Conservation (phyloP, 23 red algal species). For the Pyropia yezoensis region DNA sequence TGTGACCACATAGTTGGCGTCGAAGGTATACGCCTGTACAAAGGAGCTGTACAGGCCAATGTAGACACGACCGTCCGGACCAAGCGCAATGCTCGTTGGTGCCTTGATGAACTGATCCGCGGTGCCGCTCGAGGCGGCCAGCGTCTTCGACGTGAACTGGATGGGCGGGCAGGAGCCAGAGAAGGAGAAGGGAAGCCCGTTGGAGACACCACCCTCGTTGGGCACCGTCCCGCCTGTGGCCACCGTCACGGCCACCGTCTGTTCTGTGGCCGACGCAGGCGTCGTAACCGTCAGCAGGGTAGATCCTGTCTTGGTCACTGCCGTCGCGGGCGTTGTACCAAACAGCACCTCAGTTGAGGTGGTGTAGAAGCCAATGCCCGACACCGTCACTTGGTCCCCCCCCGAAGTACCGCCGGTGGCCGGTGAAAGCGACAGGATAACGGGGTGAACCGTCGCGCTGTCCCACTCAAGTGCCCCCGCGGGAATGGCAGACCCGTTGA, state of each 20-base stretch:
- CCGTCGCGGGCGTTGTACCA: no score
- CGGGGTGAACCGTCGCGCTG: not conserved
- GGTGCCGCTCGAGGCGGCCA: slow-evolving; percentile 8
- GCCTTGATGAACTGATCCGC: slow-evolving; percentile 26
- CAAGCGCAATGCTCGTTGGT: slow-evolving; percentile 35
- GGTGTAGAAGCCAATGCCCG: slow-evolving; percentile 35
- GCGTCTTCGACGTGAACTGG: slow-evolving; percentile 11
- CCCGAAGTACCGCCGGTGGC: slow-evolving; percentile 15
- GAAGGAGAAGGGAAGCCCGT: not conserved
- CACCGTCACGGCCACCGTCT: no score
- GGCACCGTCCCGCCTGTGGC: no score
- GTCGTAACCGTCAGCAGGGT: no score
- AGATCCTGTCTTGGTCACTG: no score
- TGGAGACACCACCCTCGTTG: no score
- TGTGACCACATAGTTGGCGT: slow-evolving; percentile 19
- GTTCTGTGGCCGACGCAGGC: no score
- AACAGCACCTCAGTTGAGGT: no score
- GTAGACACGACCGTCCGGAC: slow-evolving; percentile 44
- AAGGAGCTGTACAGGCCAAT: slow-evolving; percentile 27
- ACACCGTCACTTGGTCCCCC: slow-evolving; percentile 21
- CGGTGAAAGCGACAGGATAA: slow-evolving; percentile 9
- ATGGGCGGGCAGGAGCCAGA: slow-evolving; percentile 13
- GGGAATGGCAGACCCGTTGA: no score
- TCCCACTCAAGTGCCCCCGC: no score
- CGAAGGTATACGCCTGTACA: slow-evolving; percentile 32